phyloP scores from a whole-genome alignment of 1,284 basidiomycete genomes.

The Xerocomus nothofagi region DNA sequence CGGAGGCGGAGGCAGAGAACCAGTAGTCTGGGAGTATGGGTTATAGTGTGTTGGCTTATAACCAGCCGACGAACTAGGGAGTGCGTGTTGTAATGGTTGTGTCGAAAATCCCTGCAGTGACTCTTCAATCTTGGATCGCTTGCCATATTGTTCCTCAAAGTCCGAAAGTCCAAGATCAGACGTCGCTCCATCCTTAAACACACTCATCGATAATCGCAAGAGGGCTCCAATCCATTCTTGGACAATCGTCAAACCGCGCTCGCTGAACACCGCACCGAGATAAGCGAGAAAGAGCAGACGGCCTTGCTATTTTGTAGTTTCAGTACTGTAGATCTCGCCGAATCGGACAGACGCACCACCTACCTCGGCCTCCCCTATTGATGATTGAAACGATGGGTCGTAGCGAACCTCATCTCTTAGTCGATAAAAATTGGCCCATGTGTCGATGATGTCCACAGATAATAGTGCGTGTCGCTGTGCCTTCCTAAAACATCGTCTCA shows the following conservation, averaged over 20 bases:
- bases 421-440: slow-evolving; percentile 59
- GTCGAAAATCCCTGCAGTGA: slow-evolving; percentile 34
- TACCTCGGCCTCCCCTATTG: slow-evolving; percentile 51
- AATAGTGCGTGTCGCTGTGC: slow-evolving; percentile 39
- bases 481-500: slow-evolving; percentile 36
- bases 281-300: slow-evolving; percentile 62
- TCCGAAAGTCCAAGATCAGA: slow-evolving; percentile 25
- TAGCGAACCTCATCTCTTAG: slow-evolving; percentile 60
- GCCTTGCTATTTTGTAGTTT: slow-evolving; percentile 48
- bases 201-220: slow-evolving; percentile 38
- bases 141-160: slow-evolving; percentile 34
- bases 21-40: slow-evolving; percentile 27
- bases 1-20: slow-evolving; percentile 20
- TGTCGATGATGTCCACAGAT: slow-evolving; percentile 47
- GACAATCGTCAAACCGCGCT: slow-evolving; percentile 52
- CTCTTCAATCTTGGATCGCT: slow-evolving; percentile 34
- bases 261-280: slow-evolving; percentile 60
- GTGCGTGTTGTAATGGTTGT: slow-evolving; percentile 33
- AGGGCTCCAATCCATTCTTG: slow-evolving; percentile 60
- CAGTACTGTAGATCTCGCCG: slow-evolving; percentile 17
- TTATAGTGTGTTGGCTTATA: slow-evolving; percentile 34
- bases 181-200: slow-evolving; percentile 22
- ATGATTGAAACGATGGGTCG: slow-evolving; percentile 42
- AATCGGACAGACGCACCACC: slow-evolving; percentile 17
- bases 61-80: slow-evolving; percentile 20